Percentiles rank a stretch among this genome's conserved stretches.
These are phyloP conservation scores for Aplosporella prunicola DNA, from an alignment of 2,329 filamentous ascomycete genomes.

Conservation along the genomic window DNA sequence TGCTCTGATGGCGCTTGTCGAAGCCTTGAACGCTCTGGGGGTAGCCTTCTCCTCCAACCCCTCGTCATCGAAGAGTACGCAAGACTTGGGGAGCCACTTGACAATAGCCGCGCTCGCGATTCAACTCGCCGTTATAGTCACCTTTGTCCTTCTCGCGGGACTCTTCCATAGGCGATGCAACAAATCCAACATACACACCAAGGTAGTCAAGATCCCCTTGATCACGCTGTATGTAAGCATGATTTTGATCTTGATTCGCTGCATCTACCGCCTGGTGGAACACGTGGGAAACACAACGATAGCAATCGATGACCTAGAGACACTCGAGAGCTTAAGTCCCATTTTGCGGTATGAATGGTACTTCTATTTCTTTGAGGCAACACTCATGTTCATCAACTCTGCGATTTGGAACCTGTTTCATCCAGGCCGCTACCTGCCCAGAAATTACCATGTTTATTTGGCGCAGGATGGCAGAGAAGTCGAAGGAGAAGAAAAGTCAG, in stretches of 20 bases:
- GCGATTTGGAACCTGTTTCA: slow-evolving; percentile 44
- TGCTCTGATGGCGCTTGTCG: slow-evolving; percentile 41
- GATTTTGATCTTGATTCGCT: slow-evolving; percentile 38
- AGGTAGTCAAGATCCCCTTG: slow-evolving; percentile 35
- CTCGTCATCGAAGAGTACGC: slow-evolving; percentile 24
- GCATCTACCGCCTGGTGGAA: slow-evolving; percentile 45
- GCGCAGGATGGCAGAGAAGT: slow-evolving; percentile 41
- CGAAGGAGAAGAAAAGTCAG: too few species aligned
- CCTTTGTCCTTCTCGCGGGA: slow-evolving; percentile 39
- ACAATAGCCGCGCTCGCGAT: slow-evolving; percentile 42
- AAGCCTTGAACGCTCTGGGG: slow-evolving; percentile 44
- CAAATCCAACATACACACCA: slow-evolving; percentile 31
- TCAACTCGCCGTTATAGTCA: slow-evolving; percentile 41
- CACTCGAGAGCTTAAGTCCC: slow-evolving; percentile 31
- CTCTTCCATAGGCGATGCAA: slow-evolving; percentile 38
- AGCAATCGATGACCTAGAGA: slow-evolving; percentile 29
- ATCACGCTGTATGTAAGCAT: slow-evolving; percentile 41
- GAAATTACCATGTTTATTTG: slow-evolving; percentile 42
- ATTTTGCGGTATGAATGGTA: slow-evolving; percentile 40
- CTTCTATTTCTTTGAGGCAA: slow-evolving; percentile 47
- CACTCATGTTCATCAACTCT: slow-evolving; percentile 44
- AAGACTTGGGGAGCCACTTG: slow-evolving; percentile 36
- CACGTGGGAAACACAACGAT: slow-evolving; percentile 41
- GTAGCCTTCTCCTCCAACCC: slow-evolving; percentile 38
- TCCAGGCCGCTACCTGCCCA: slow-evolving; percentile 41